A percentile compares a stretch with the other conserved stretches of the same genome.
phyloP scores from a whole-genome alignment of 2,329 filamentous ascomycete genomes.

The Cryphonectria japonica region DNA sequence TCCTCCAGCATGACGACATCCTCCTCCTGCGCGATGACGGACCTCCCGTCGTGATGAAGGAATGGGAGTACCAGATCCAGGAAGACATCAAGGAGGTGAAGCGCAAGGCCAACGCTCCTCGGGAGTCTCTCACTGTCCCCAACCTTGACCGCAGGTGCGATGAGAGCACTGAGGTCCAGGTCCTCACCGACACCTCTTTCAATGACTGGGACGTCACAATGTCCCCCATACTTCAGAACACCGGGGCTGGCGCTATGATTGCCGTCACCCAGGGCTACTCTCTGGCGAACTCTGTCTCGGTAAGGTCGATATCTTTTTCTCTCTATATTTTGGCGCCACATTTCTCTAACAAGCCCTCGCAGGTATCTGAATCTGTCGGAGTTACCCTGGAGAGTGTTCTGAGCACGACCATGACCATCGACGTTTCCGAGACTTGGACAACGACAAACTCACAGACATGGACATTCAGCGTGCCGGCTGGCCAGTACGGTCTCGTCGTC shows the following conservation, averaged over 20 bases:
- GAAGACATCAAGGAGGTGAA: conserved; percentile 24
- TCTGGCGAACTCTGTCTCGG: conserved; percentile 39
- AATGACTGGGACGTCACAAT: conserved; percentile 45
- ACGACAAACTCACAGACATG: conserved; percentile 39
- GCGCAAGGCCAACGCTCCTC: conserved; percentile 18
- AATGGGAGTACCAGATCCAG: conserved; percentile 33
- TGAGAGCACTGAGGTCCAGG: conserved; percentile 34
- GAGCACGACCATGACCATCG: conserved; percentile 33
- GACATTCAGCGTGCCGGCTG: conserved; percentile 39
- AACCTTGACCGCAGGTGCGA: conserved; percentile 28
- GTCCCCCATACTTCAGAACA: conserved; percentile 41
- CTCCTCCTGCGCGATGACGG: conserved; percentile 35
- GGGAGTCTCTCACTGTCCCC: not conserved
- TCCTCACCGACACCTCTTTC: conserved; percentile 37
- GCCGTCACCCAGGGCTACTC: conserved; percentile 40
- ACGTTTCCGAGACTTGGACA: conserved; percentile 37
- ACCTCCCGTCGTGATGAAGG: conserved; percentile 35
- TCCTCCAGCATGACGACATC: conserved; percentile 32
- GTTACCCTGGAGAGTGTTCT: conserved; percentile 31
- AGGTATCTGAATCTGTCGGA: not conserved
- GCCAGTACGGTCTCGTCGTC: conserved; percentile 45
- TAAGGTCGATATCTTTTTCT: conserved; percentile 22
- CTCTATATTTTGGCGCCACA: not conserved
- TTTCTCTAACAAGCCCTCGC: not conserved
- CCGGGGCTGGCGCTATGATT: conserved; percentile 36